phyloP scores from a whole-genome alignment of 1,284 basidiomycete genomes.

The Ceratobasidium sp. region DNA sequence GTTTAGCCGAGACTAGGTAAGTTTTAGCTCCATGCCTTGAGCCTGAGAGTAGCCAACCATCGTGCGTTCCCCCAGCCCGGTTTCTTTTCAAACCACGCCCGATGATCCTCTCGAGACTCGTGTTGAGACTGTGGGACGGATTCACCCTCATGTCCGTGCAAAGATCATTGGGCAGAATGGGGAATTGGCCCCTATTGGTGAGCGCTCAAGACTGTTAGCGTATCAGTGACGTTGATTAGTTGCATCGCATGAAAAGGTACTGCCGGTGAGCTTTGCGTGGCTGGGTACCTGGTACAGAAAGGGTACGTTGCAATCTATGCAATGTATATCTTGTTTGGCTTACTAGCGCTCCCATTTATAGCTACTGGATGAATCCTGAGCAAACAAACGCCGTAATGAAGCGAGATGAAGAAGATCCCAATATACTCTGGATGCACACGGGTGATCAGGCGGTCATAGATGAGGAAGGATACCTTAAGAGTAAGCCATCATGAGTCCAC shows the following conservation, averaged over 20 bases:
- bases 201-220: background rate
- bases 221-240: background rate
- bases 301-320: conserved; percentile 63
- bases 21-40: background rate
- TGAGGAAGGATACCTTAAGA: conserved; percentile 81
- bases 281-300: conserved; percentile 83
- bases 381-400: conserved; percentile 77
- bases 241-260: conserved; percentile 49
- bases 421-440: conserved; percentile 84
- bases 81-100: conserved; percentile 81
- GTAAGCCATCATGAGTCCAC: conserved; percentile 57
- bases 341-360: too few relatives aligned
- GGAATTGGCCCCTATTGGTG: conserved; percentile 42
- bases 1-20: conserved; percentile 59
- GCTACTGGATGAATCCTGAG: conserved; percentile 82
- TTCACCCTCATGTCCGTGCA: conserved; percentile 81
- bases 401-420: conserved; percentile 65
- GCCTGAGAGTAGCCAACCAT: conserved; percentile 46
- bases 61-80: conserved; percentile 67
- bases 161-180: conserved; percentile 73
- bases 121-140: conserved; percentile 82
- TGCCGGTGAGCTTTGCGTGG: conserved; percentile 80
- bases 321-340: background rate
- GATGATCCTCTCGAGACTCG: conserved; percentile 77
- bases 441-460: conserved; percentile 88